Percentiles rank a stretch among this genome's conserved stretches.
phyloP scores from a whole-genome alignment of 208 protist genomes.

The Acanthamoeba royreba region DNA sequence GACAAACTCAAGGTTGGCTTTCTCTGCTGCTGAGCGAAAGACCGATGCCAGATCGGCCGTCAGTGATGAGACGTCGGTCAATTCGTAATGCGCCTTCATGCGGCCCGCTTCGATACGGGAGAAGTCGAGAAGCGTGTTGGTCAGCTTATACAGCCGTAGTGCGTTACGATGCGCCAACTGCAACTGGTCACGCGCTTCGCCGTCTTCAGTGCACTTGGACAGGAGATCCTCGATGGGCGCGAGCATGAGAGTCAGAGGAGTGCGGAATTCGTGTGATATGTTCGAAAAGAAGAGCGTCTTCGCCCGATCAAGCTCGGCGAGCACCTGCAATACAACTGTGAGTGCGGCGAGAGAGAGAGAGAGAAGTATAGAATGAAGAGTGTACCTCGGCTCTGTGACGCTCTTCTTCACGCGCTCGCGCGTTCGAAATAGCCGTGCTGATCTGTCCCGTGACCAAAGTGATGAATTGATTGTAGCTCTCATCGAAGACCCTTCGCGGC shows the following conservation, averaged over 20 bases:
- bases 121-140: slow-evolving; percentile 51
- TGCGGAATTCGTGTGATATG: slow-evolving; percentile 54
- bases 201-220: background rate
- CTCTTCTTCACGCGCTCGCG: background rate
- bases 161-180: slow-evolving; percentile 31
- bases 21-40: background rate
- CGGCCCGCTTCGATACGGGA: slow-evolving; percentile 45
- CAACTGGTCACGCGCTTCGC: background rate
- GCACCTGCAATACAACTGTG: background rate
- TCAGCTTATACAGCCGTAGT: slow-evolving; percentile 4
- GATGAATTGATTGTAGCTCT: background rate
- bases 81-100: background rate
- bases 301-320: slow-evolving; percentile 49
- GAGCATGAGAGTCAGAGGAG: slow-evolving; percentile 53
- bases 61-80: background rate
- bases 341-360: background rate
- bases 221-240: slow-evolving; percentile 22
- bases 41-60: background rate
- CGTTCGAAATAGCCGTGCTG: background rate
- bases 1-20: background rate
- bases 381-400: background rate
- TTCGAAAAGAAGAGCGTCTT: slow-evolving; percentile 56
- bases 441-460: background rate
- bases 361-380: background rate
- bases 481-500: no score